phyloP scores from a whole-genome alignment of 1,284 basidiomycete species.

The Trametes polyzona region DNA sequence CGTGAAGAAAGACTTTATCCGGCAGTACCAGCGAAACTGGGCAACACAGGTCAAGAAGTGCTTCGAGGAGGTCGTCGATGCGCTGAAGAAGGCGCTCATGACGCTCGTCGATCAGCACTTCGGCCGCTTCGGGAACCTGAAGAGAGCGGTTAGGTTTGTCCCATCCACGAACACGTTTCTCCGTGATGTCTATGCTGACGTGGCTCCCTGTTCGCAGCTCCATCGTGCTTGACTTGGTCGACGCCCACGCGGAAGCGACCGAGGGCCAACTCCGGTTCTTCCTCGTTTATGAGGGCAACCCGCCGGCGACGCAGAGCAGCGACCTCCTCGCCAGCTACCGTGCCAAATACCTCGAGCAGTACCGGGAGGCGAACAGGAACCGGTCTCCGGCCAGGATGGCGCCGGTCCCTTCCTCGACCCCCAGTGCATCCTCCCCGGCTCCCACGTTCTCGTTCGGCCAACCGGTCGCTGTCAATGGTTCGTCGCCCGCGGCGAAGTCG shows the following conservation, averaged over 20 bases:
- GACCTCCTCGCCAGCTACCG: slow-evolving; percentile 18
- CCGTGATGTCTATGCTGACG: not conserved
- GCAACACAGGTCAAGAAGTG: slow-evolving; percentile 40
- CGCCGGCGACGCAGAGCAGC: slow-evolving; percentile 25
- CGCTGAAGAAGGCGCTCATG: slow-evolving; percentile 30
- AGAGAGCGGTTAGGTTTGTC: slow-evolving; percentile 33
- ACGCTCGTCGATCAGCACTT: slow-evolving; percentile 35
- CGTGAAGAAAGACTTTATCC: slow-evolving; percentile 48
- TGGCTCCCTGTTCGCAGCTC: not conserved
- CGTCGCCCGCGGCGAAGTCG: not conserved
- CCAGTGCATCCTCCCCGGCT: no score
- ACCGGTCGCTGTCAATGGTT: not conserved
- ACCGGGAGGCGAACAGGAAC: no score
- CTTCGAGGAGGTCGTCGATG: slow-evolving; percentile 39
- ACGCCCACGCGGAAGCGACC: slow-evolving; percentile 1
- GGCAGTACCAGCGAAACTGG: slow-evolving; percentile 46
- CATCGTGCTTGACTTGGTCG: slow-evolving; percentile 12
- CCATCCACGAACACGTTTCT: not conserved
- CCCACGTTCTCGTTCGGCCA: no score
- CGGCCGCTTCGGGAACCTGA: slow-evolving; percentile 34
- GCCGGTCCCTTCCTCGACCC: no score
- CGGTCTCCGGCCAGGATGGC: no score
- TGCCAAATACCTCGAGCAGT: slow-evolving; percentile 21
- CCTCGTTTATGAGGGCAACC: slow-evolving; percentile 18
- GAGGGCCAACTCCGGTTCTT: slow-evolving; percentile 7